These are phyloP conservation scores for Backusella circina DNA, from an alignment of 192 early-diverging fungal genomes.

Conservation along the genomic window DNA sequence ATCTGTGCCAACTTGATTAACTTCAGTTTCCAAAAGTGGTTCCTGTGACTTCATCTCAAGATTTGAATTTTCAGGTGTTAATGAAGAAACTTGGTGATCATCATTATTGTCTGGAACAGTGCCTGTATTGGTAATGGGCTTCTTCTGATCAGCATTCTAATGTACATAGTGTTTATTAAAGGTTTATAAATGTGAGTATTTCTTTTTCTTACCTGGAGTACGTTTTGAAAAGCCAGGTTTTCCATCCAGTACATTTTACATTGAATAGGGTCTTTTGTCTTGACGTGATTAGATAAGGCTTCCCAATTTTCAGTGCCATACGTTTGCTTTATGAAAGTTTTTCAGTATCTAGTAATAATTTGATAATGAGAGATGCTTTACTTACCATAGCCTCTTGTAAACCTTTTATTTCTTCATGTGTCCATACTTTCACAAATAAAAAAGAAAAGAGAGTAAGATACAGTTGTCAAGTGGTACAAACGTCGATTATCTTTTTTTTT, in stretches of 20 bases:
- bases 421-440: slow-evolving; percentile 51
- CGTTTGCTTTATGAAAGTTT: slow-evolving; percentile 21
- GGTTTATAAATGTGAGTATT: background rate
- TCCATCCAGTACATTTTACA: slow-evolving; percentile 57
- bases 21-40: no score
- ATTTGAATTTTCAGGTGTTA: background rate
- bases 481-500: background rate
- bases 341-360: background rate
- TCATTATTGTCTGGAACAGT: background rate
- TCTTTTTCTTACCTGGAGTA: background rate
- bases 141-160: background rate
- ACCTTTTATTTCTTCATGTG: slow-evolving; percentile 47
- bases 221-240: slow-evolving; percentile 42
- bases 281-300: slow-evolving; percentile 44
- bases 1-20: background rate
- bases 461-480: background rate
- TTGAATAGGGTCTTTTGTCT: slow-evolving; percentile 52
- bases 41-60: background rate
- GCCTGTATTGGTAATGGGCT: background rate
- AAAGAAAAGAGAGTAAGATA: slow-evolving; percentile 26
- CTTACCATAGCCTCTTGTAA: slow-evolving; percentile 49
- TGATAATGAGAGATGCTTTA: background rate
- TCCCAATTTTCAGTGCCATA: slow-evolving; percentile 57
- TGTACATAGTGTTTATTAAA: background rate
- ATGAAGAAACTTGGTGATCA: background rate